Conservation (phyloP, 1,284 basidiomycete genomes). For the Rhodotorula sp. region DNA sequence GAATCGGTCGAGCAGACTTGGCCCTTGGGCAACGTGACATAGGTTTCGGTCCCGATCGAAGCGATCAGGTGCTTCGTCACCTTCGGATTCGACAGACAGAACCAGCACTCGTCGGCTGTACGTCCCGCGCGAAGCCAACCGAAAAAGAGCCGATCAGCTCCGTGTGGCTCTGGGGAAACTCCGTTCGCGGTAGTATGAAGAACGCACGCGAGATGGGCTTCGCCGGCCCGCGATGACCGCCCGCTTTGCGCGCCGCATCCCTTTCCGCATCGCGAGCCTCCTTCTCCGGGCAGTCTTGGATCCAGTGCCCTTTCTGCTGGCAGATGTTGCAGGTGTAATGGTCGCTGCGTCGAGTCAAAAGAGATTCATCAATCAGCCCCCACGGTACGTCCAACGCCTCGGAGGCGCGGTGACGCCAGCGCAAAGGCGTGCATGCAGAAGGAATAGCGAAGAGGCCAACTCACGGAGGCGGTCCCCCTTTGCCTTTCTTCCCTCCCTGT, state of each 20-base stretch:
- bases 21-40: slow-evolving; percentile 88
- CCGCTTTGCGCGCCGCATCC: slow-evolving; percentile 32
- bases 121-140: background rate
- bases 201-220: slow-evolving; percentile 75
- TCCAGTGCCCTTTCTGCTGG: slow-evolving; percentile 60
- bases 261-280: slow-evolving; percentile 32
- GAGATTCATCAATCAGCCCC: background rate
- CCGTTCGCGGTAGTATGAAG: too few species aligned
- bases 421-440: too few species aligned
- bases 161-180: too few species aligned
- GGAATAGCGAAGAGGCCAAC: background rate
- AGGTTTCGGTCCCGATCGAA: slow-evolving; percentile 85
- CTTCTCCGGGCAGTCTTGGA: slow-evolving; percentile 75
- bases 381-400: background rate
- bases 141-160: background rate
- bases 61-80: slow-evolving; percentile 90
- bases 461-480: slow-evolving; percentile 40
- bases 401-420: background rate
- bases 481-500: slow-evolving; percentile 20
- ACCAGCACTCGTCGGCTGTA: slow-evolving; percentile 89
- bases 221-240: slow-evolving; percentile 49
- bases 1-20: slow-evolving; percentile 63
- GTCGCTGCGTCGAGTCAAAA: slow-evolving; percentile 10
- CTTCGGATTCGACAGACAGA: slow-evolving; percentile 88
- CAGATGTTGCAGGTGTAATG: slow-evolving; percentile 42